Conservation (phyloP, 2,329 filamentous ascomycete genomes). For the Dactylellina haptotyla region DNA sequence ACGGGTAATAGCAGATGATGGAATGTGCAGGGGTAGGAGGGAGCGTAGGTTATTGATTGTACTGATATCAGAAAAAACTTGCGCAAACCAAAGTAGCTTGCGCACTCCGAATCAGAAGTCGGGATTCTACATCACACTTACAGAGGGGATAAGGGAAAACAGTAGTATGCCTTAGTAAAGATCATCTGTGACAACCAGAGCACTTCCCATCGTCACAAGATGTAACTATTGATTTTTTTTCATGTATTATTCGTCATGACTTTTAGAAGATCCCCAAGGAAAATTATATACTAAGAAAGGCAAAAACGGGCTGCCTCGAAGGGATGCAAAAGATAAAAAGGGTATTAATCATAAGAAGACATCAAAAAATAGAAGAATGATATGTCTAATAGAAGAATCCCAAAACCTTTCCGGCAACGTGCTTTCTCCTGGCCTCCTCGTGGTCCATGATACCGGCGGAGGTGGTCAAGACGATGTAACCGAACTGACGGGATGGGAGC, state of each 20-base stretch:
- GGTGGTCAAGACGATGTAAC: slow-evolving; percentile 98
- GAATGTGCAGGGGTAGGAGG: too few relatives aligned
- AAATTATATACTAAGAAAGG: slow-evolving; percentile 51
- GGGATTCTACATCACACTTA: slow-evolving; percentile 12
- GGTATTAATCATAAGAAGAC: slow-evolving; percentile 37
- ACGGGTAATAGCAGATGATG: background rate
- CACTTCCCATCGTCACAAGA: slow-evolving; percentile 53
- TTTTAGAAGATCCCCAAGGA: slow-evolving; percentile 26
- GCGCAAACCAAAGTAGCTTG: too few relatives aligned
- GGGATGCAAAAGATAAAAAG: slow-evolving; percentile 1
- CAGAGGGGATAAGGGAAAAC: background rate
- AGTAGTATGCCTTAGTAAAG: slow-evolving; percentile 22
- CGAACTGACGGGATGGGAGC: slow-evolving; percentile 99
- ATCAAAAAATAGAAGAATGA: background rate
- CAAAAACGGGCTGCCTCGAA: slow-evolving; percentile 13
- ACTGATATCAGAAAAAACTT: too few relatives aligned
- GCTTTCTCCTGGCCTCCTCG: slow-evolving; percentile 98
- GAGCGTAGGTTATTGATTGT: too few relatives aligned
- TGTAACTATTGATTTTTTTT: slow-evolving; percentile 22
- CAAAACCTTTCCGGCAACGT: slow-evolving; percentile 98
- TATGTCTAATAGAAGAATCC: slow-evolving; percentile 70
- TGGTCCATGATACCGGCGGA: slow-evolving; percentile 99
- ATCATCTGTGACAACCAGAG: slow-evolving; percentile 52
- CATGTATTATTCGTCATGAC: slow-evolving; percentile 51
- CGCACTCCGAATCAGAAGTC: background rate